phyloP scores from a whole-genome alignment of 495 filamentous ascomycete genomes.

The Thozetella sp. region DNA sequence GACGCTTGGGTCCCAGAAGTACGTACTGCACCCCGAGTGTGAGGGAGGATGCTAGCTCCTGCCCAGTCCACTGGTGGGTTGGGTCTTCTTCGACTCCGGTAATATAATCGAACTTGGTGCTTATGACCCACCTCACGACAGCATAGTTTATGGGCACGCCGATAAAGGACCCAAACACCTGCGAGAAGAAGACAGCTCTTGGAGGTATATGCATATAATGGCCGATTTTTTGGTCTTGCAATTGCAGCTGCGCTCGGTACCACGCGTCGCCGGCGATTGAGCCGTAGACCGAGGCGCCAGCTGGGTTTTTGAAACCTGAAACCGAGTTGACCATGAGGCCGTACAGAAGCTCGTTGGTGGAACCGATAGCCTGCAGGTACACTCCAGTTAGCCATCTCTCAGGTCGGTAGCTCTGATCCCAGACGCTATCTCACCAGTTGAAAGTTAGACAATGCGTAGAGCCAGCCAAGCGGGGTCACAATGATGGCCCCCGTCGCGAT shows the following conservation, averaged over 20 bases:
- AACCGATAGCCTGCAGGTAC: slow-evolving; percentile 37
- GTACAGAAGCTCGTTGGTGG: slow-evolving; percentile 59
- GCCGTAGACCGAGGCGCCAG: slow-evolving; percentile 32
- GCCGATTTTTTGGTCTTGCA: slow-evolving; percentile 42
- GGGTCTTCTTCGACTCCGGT: slow-evolving; percentile 51
- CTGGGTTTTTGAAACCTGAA: slow-evolving; percentile 42
- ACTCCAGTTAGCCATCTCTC: too few relatives aligned
- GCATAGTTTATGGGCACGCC: slow-evolving; percentile 49
- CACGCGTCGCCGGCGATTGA: slow-evolving; percentile 32
- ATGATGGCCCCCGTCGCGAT: slow-evolving; percentile 49
- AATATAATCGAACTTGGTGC: slow-evolving; percentile 54
- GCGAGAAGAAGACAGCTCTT: slow-evolving; percentile 57
- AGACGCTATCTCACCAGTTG: slow-evolving; percentile 29
- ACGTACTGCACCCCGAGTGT: slow-evolving; percentile 58
- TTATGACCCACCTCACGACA: slow-evolving; percentile 44
- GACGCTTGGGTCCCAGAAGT: slow-evolving; percentile 51
- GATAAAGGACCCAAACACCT: slow-evolving; percentile 20
- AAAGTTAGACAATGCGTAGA: slow-evolving; percentile 58
- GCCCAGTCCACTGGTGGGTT: slow-evolving; percentile 59
- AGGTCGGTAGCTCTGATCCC: neutral
- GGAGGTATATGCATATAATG: slow-evolving; percentile 64
- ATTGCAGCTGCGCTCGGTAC: neutral
- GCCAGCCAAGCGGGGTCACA: slow-evolving; percentile 55
- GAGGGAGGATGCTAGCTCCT: slow-evolving; percentile 42
- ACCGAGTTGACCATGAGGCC: slow-evolving; percentile 54